These are phyloP conservation scores for Coniosporium tulheliwenetii DNA, from an alignment of 2,329 filamentous ascomycete genomes.

Conservation along the genomic window DNA sequence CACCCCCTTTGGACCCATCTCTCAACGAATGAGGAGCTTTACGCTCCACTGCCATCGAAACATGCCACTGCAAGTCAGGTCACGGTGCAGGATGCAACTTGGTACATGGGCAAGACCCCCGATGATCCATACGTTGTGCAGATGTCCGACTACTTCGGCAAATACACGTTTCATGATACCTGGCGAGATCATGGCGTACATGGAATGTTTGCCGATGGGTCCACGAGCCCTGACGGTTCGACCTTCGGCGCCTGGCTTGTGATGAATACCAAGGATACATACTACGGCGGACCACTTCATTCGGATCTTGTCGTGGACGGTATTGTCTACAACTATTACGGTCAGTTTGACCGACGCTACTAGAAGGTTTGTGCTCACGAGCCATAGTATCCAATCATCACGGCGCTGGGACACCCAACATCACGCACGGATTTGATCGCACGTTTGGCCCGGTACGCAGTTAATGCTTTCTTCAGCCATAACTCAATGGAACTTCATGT, in stretches of 20 bases:
- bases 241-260: slow-evolving; percentile 48
- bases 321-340: slow-evolving; percentile 49
- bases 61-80: slow-evolving; percentile 26
- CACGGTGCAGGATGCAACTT: slow-evolving; percentile 48
- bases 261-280: slow-evolving; percentile 48
- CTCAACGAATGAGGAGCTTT: slow-evolving; percentile 39
- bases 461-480: too few relatives aligned
- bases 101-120: slow-evolving; percentile 40
- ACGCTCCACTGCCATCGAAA: slow-evolving; percentile 34
- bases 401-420: slow-evolving; percentile 46
- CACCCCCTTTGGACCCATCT: slow-evolving; percentile 46
- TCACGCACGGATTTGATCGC: slow-evolving; percentile 47
- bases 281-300: slow-evolving; percentile 45
- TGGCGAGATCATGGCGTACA: slow-evolving; percentile 45
- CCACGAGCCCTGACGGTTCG: slow-evolving; percentile 31
- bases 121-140: slow-evolving; percentile 39
- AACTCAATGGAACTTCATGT: not conserved
- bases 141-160: slow-evolving; percentile 48
- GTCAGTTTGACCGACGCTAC: slow-evolving; percentile 6
- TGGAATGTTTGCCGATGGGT: slow-evolving; percentile 37
- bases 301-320: slow-evolving; percentile 49
- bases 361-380: not conserved
- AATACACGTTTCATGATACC: slow-evolving; percentile 45
- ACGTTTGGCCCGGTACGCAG: slow-evolving; percentile 39
- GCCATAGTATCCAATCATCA: slow-evolving; percentile 41